Percentiles rank a stretch among this genome's conserved stretches.
Conservation (phyloP, 2,329 filamentous ascomycete species). For the Colletotrichum liriopes region DNA sequence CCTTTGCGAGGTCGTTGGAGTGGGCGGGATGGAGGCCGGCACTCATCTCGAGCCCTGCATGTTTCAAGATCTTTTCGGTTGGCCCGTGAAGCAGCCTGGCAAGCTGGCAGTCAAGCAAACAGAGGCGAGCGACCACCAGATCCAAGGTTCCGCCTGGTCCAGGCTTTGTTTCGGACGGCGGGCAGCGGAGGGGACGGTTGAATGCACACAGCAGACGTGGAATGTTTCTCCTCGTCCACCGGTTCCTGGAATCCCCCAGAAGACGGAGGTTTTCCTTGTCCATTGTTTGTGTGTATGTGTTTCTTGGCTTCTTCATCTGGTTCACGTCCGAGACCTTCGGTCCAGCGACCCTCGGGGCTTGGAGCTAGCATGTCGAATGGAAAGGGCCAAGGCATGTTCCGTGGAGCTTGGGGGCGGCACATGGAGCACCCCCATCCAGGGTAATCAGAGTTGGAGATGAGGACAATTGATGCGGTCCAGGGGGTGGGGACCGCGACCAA, state of each 20-base stretch:
- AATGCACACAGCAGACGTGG: constrained; percentile 8
- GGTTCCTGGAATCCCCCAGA: constrained; percentile 29
- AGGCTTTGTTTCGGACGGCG: constrained; percentile 32
- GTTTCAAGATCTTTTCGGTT: constrained; percentile 30
- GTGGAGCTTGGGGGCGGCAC: background rate
- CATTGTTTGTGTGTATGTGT: background rate
- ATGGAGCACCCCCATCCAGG: constrained; percentile 9
- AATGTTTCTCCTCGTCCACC: constrained; percentile 25
- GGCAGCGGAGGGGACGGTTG: constrained; percentile 17
- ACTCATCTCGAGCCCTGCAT: constrained; percentile 34
- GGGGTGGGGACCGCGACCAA: constrained; percentile 7
- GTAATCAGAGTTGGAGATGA: constrained; percentile 39
- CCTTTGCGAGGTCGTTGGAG: constrained; percentile 7
- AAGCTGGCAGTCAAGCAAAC: constrained; percentile 9
- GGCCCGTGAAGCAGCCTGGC: background rate
- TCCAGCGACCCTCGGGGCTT: constrained; percentile 26
- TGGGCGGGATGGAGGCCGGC: background rate
- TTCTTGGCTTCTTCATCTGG: constrained; percentile 8
- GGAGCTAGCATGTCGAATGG: constrained; percentile 7
- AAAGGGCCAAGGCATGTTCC: constrained; percentile 7
- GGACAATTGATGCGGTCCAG: constrained; percentile 31
- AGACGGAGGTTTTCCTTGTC: constrained; percentile 17
- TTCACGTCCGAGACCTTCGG: constrained; percentile 35
- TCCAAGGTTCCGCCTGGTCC: constrained; percentile 13
- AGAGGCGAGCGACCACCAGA: constrained; percentile 6